Evolutionary conservation across 805 yeast genomes (phyloP).

Genomic region (Candida nanaspora): DNA sequence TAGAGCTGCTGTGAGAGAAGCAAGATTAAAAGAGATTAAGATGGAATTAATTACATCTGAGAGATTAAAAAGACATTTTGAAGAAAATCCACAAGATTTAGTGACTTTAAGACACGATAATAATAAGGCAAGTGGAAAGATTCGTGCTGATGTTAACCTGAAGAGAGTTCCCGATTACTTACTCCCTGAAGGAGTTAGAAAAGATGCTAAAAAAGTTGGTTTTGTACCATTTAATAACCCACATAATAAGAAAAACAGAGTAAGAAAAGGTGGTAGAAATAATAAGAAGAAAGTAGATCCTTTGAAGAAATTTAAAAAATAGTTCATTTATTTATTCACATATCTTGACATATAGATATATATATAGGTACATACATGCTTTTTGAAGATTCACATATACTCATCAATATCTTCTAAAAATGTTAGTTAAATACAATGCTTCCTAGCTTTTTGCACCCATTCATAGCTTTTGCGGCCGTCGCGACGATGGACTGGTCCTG

Average conservation of each 20-base stretch:
- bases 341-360: neutral
- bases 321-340: neutral
- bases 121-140: slow-evolving; percentile 65
- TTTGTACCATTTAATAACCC: slow-evolving; percentile 67
- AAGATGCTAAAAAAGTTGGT: slow-evolving; percentile 47
- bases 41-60: slow-evolving; percentile 83
- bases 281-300: slow-evolving; percentile 43
- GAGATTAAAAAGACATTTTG: slow-evolving; percentile 87
- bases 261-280: slow-evolving; percentile 17
- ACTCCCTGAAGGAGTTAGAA: slow-evolving; percentile 71
- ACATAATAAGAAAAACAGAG: slow-evolving; percentile 24
- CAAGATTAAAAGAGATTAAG: slow-evolving; percentile 82
- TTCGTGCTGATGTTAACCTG: slow-evolving; percentile 77
- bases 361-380: too few relatives aligned
- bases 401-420: too few relatives aligned
- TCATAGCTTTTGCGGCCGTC: too few relatives aligned
- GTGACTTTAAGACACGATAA: slow-evolving; percentile 79
- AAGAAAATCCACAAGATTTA: slow-evolving; percentile 94
- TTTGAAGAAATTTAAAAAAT: slow-evolving; percentile 34
- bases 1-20: slow-evolving; percentile 82
- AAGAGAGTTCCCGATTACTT: slow-evolving; percentile 90
- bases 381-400: too few relatives aligned
- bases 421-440: too few relatives aligned
- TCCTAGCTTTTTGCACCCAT: too few relatives aligned
- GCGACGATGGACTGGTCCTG: too few relatives aligned